A percentile compares a stretch with the other conserved stretches of the same genome.
These are phyloP conservation scores for Penicillium frequentans DNA, from an alignment of 2,329 filamentous ascomycete species.

Conservation along the genomic window DNA sequence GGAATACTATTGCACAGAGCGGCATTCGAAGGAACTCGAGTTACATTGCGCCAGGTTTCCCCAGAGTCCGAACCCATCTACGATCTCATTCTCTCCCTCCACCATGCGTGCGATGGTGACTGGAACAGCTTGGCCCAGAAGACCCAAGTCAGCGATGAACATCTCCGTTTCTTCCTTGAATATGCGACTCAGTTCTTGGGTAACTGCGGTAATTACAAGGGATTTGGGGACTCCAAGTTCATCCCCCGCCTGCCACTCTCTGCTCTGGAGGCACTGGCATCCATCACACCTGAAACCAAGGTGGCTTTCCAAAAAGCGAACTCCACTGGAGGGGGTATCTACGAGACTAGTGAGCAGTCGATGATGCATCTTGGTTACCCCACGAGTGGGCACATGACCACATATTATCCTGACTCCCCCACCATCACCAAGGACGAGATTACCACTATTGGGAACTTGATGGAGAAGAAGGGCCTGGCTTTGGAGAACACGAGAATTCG, in stretches of 20 bases:
- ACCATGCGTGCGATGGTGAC: slow-evolving; percentile 66
- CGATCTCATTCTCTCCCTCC: slow-evolving; percentile 73
- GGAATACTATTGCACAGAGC: slow-evolving; percentile 53
- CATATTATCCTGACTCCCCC: slow-evolving; percentile 77
- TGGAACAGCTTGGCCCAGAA: slow-evolving; percentile 68
- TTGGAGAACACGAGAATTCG: slow-evolving; percentile 73
- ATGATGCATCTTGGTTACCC: slow-evolving; percentile 75
- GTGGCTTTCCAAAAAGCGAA: slow-evolving; percentile 66
- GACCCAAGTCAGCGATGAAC: slow-evolving; percentile 62
- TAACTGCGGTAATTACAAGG: slow-evolving; percentile 83
- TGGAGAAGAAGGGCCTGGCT: slow-evolving; percentile 69
- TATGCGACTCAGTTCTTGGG: slow-evolving; percentile 78
- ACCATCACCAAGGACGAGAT: slow-evolving; percentile 75
- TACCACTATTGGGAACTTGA: slow-evolving; percentile 67
- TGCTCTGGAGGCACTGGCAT: slow-evolving; percentile 64
- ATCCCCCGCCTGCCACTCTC: slow-evolving; percentile 68
- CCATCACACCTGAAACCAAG: slow-evolving; percentile 59
- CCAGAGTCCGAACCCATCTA: slow-evolving; percentile 80
- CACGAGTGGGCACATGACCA: slow-evolving; percentile 73
- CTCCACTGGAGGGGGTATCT: slow-evolving; percentile 62
- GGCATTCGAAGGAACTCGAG: slow-evolving; percentile 72
- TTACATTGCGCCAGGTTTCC: slow-evolving; percentile 78
- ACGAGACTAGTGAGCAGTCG: slow-evolving; percentile 62
- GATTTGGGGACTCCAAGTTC: slow-evolving; percentile 83
- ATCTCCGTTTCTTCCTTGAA: slow-evolving; percentile 69